Base-by-base conservation (phyloP, 208 protist species). In the Strigomonas culicis region DNA sequence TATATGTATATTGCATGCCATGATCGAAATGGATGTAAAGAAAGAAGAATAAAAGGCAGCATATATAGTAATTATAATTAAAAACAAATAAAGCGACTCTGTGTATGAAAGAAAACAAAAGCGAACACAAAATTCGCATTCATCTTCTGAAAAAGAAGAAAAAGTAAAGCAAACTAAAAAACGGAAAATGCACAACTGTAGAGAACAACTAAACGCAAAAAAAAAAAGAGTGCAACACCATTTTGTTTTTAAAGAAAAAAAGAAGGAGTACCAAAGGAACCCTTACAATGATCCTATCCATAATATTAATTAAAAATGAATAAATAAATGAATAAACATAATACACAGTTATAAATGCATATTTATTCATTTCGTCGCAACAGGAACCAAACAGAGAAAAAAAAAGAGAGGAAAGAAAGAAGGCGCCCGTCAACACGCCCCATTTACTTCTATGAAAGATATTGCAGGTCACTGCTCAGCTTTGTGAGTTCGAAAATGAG, bases 401-500 rank as follows among this genome's bases (percentile, higher is more conserved):
- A n/a, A n/a, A 52, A 52, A 52, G 4, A n/a, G 13, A 19, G 4
- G 4, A n/a, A 11, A n/a, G 4, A n/a, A n/a, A n/a, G n/a, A n/a
- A n/a, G 25, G 24, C 7, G 51, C n/a, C 22, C 51, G 32, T 4
- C 13, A 51, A n/a, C 22, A 24, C 36, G 15, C n/a, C 0, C 19
- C 41, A 13, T 72, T 47, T 55, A 17, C 21, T 60, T 56, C 51
- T 32, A 22, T 46, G 44, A n/a, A 66, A 57, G 74, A 19, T 32
- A 72, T 64, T 24, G 68, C 19, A 75, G 49, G 67, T 95, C 89
- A 50, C 89, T 95, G 31, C 83, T 79, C 27, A 93, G 77, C 70
- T 95, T 95, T 21, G 86, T 88, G 17, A 95, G 68, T 77, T 95
- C 89, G 65, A 92, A 95, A 24, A 95, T 53, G 0, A 88, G 49